Evolutionary conservation across 2,329 filamentous ascomycete genomes (phyloP).

Genomic region (Penicillium sp.): DNA sequence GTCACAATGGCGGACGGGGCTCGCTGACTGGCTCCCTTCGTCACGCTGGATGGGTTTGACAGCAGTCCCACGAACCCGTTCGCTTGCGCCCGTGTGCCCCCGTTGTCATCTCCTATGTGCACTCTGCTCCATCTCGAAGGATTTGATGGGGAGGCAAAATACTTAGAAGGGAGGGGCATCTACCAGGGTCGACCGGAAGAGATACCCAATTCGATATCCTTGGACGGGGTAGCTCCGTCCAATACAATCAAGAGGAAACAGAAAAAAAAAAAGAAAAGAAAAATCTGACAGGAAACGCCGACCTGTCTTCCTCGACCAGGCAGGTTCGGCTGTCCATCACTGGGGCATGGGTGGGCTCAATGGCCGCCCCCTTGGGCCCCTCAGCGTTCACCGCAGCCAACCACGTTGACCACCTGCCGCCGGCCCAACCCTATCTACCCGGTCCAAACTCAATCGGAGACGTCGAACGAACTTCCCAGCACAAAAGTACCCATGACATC

Average conservation of each 20-base stretch:
- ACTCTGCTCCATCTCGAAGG: conserved; percentile 1
- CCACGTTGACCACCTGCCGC: conserved; percentile 13
- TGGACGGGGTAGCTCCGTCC: not conserved
- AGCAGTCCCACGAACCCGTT: conserved; percentile 20
- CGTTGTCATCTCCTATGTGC: not conserved
- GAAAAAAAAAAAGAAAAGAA: conserved; percentile 3
- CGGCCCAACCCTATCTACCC: conserved; percentile 27
- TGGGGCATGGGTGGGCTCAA: not conserved
- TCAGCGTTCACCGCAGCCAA: conserved; percentile 8
- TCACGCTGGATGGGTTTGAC: conserved; percentile 13
- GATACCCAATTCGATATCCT: not conserved
- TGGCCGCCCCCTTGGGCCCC: not conserved
- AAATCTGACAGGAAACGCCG: conserved; percentile 2
- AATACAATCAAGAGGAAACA: not conserved
- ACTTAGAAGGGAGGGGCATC: not conserved
- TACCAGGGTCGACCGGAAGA: conserved; percentile 11
- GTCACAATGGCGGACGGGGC: conserved; percentile 8
- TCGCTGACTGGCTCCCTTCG: conserved; percentile 12
- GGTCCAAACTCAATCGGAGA: conserved; percentile 27
- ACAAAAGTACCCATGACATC: conserved; percentile 15
- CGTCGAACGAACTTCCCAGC: conserved; percentile 10
- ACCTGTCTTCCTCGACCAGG: conserved; percentile 5
- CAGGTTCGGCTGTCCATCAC: conserved; percentile 5
- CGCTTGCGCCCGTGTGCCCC: conserved; percentile 1
- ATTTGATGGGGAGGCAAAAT: not conserved